Conservation (phyloP, 2,329 filamentous ascomycete species). For the Fonsecaea nubica region DNA sequence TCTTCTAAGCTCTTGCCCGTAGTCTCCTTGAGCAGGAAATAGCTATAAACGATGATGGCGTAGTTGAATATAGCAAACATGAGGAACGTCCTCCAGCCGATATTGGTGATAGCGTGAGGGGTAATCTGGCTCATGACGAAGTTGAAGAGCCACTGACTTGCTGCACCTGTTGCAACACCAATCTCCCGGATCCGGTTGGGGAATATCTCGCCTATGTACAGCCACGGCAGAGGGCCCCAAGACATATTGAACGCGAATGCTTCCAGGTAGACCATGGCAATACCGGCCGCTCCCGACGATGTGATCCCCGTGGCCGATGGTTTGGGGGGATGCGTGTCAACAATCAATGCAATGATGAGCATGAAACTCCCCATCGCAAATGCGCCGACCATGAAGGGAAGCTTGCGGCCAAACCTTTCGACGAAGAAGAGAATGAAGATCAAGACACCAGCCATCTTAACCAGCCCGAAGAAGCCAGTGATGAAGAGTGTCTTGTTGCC, state of each 20-base stretch:
- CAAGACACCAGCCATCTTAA: slow-evolving; percentile 58
- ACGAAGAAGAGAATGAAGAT: slow-evolving; percentile 58
- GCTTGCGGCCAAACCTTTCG: slow-evolving; percentile 57
- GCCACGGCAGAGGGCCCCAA: slow-evolving; percentile 49
- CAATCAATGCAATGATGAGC: slow-evolving; percentile 60
- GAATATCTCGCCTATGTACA: slow-evolving; percentile 45
- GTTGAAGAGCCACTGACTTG: slow-evolving; percentile 51
- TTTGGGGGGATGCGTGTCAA: slow-evolving; percentile 53
- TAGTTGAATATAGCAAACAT: slow-evolving; percentile 60
- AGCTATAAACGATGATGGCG: slow-evolving; percentile 53
- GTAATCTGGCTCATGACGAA: slow-evolving; percentile 52
- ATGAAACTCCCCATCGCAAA: slow-evolving; percentile 60
- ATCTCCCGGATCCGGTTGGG: slow-evolving; percentile 49
- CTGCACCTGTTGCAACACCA: slow-evolving; percentile 49
- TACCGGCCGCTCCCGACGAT: slow-evolving; percentile 54
- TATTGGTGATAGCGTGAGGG: slow-evolving; percentile 53
- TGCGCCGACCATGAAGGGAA: slow-evolving; percentile 57
- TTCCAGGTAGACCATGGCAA: slow-evolving; percentile 60
- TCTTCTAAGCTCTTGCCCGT: slow-evolving; percentile 54
- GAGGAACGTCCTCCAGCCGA: slow-evolving; percentile 58
- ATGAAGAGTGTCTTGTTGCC: slow-evolving; percentile 56
- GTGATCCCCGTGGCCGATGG: slow-evolving; percentile 42
- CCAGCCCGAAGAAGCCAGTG: slow-evolving; percentile 61
- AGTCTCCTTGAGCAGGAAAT: slow-evolving; percentile 52
- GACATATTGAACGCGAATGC: slow-evolving; percentile 52